phyloP scores from a whole-genome alignment of 106 monocot species.

The Dendrobium huoshanense region DNA sequence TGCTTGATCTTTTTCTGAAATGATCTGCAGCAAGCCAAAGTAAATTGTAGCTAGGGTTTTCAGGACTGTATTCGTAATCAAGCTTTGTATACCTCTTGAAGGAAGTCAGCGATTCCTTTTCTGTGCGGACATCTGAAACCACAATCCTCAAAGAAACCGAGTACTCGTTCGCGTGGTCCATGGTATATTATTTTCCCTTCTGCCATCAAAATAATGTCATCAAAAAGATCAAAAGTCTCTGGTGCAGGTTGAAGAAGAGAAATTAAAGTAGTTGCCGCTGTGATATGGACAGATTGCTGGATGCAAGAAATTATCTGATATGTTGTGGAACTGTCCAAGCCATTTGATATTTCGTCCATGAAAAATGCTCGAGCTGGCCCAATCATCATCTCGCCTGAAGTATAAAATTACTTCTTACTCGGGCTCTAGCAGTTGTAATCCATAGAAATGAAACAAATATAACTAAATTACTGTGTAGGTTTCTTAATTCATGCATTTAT shows the following conservation, averaged over 20 bases:
- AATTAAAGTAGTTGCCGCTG: slow-evolving; percentile 10
- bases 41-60: neutral
- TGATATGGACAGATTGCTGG: slow-evolving; percentile 20
- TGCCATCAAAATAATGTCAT: slow-evolving; percentile 18
- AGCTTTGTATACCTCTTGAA: slow-evolving; percentile 13
- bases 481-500: too few species aligned
- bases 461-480: too few species aligned
- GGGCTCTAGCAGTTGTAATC: too few species aligned
- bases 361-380: slow-evolving; percentile 13
- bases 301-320: slow-evolving; percentile 15
- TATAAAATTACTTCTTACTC: neutral
- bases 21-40: neutral
- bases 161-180: slow-evolving; percentile 11
- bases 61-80: neutral
- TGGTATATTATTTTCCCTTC: slow-evolving; percentile 18
- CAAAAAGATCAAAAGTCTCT: slow-evolving; percentile 18
- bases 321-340: slow-evolving; percentile 18
- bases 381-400: slow-evolving; percentile 19
- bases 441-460: too few species aligned
- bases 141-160: slow-evolving; percentile 21
- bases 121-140: slow-evolving; percentile 18
- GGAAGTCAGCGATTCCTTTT: slow-evolving; percentile 20
- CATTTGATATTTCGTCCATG: slow-evolving; percentile 22
- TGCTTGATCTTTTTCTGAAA: slow-evolving; percentile 18
- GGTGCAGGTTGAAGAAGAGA: slow-evolving; percentile 23